phyloP scores from a whole-genome alignment of 345 rosid genomes.

The Chamaenerion angustifolium region DNA sequence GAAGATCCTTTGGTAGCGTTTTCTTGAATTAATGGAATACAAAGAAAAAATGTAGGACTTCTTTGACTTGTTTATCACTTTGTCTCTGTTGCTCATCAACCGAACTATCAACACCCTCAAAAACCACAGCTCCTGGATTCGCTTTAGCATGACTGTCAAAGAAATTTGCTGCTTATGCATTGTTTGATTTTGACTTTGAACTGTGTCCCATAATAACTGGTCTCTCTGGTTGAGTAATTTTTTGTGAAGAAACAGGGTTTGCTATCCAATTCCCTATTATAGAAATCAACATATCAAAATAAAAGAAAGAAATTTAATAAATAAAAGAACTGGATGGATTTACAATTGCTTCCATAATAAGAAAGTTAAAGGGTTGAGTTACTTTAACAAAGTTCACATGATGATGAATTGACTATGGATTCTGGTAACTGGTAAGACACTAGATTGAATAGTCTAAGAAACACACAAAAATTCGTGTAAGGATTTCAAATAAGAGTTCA shows the following conservation, averaged over 20 bases:
- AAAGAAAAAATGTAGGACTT: constrained; percentile 60
- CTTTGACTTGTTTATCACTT: constrained; percentile 39
- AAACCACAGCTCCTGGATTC: constrained; percentile 37
- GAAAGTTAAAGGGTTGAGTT: too few species aligned
- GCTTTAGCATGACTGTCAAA: constrained; percentile 37
- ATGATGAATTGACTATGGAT: too few species aligned
- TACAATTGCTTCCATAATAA: too few species aligned
- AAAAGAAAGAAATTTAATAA: background rate
- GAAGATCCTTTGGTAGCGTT: constrained; percentile 50
- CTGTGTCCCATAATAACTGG: constrained; percentile 32
- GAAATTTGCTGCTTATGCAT: constrained; percentile 17
- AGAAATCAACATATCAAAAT: background rate
- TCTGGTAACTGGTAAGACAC: too few species aligned
- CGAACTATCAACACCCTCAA: constrained; percentile 19
- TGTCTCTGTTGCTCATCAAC: constrained; percentile 33
- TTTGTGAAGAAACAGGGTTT: constrained; percentile 30
- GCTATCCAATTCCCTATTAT: constrained; percentile 48
- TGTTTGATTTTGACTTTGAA: constrained; percentile 12
- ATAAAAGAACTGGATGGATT: too few species aligned
- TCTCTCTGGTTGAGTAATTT: constrained; percentile 11
- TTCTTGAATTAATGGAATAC: constrained; percentile 68
- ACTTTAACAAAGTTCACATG: too few species aligned
- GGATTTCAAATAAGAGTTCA: too few species aligned
- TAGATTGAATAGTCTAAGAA: too few species aligned
- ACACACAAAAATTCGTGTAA: too few species aligned